Evolutionary conservation across 345 rosid species (phyloP).

Genomic region (Noccaea caerulescens): DNA sequence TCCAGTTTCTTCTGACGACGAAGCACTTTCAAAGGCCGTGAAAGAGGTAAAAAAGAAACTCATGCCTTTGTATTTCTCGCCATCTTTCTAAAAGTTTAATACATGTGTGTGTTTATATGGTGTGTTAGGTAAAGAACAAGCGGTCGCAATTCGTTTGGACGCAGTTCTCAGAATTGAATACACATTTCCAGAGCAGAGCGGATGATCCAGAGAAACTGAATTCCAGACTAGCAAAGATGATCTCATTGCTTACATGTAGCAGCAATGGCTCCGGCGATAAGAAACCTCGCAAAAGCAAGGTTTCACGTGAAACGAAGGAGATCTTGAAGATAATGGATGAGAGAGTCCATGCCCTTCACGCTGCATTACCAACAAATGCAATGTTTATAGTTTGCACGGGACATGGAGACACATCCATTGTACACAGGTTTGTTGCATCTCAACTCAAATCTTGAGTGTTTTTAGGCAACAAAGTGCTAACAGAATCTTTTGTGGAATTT

Average conservation of each 20-base stretch:
- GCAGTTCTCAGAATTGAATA: conserved; percentile 81
- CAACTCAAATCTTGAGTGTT: neutral
- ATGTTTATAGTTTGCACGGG: conserved; percentile 95
- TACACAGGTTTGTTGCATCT: conserved; percentile 61
- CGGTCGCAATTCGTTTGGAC: conserved; percentile 80
- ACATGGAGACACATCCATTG: conserved; percentile 89
- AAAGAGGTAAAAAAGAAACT: conserved; percentile 63
- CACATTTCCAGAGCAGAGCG: conserved; percentile 66
- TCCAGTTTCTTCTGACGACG: conserved; percentile 82
- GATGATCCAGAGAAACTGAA: conserved; percentile 64
- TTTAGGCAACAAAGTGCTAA: neutral
- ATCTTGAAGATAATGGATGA: conserved; percentile 60
- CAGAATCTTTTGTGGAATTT: neutral
- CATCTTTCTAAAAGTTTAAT: neutral
- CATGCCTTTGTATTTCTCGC: conserved; percentile 1
- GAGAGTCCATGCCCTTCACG: conserved; percentile 56
- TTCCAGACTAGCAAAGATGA: conserved; percentile 75
- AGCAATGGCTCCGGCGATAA: conserved; percentile 44
- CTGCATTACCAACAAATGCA: conserved; percentile 72
- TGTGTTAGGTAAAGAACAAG: conserved; percentile 68
- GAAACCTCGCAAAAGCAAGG: conserved; percentile 51
- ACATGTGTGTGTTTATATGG: conserved; percentile 19
- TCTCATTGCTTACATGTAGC: conserved; percentile 73
- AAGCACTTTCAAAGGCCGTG: conserved; percentile 72
- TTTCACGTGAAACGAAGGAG: conserved; percentile 64